Evolutionary conservation across 371 early-diverging fungal genomes (phyloP), one percentile per base, ranked within the genome.

Genomic region (Smittium mucronatum): DNA sequence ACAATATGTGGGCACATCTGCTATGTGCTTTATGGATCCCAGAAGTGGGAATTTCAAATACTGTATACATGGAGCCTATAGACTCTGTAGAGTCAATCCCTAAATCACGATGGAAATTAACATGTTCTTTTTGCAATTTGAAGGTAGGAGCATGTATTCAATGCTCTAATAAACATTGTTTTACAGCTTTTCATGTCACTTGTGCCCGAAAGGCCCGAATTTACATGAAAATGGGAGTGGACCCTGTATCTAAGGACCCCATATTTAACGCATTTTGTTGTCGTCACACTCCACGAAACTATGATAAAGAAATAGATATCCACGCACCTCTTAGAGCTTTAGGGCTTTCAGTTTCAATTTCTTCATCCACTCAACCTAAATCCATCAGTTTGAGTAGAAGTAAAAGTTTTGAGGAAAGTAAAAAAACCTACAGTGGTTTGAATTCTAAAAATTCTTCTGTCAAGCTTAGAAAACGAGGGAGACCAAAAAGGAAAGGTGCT

Each of bases 51-150:
- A 80, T 98, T 25, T 84, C 89, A 36, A 98, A 99, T 76, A 75
- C 87, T 2, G 93, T 91, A 1, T 92, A 93, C 76, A 94, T 98
- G 95, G 99, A 99, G 75, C 99, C 98, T 0, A 91, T 99, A 69
- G 98, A 96, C 74, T 83, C 85, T 63, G 82, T 94, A 26, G 91
- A 90, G 36, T 85, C 83, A 67, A 88, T 97, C 25, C 96, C 95
- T 1, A 87, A 87, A 33, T 88, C 89, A 64, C 87, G 97, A 28
- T 96, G 94, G 93, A 87, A 83, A 59, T 79, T 95, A 72, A 80
- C 81, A 17, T 98, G 99, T 74, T 89, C 85, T 69, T 84, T 97
- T 34, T 99, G 99, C 78, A 86, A 88, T 63, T 77, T 84, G 26
- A 81, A 83, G 21, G 81, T 81, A 63, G 99, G 99, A 21, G 98